Evolutionary conservation across 2,329 filamentous ascomycete species (phyloP).

Genomic region (Tricladium varicosporioides): DNA sequence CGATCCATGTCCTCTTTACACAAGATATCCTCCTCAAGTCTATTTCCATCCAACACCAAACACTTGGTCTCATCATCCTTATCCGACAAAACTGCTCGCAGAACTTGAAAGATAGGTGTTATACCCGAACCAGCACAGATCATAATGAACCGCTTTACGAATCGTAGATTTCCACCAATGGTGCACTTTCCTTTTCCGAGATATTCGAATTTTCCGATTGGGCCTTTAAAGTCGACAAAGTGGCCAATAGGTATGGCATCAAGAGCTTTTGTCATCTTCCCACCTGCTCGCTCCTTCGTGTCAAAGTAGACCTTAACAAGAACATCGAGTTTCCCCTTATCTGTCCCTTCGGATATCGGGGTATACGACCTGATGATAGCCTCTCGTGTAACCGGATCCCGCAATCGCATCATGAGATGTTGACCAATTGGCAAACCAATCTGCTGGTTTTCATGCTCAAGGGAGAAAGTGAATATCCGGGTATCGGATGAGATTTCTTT

Average conservation of each 20-base stretch:
- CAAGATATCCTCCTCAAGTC: slow-evolving; percentile 77
- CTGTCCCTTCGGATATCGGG: slow-evolving; percentile 65
- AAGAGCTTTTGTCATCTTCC: slow-evolving; percentile 79
- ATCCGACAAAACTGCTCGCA: slow-evolving; percentile 70
- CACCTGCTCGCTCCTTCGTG: slow-evolving; percentile 55
- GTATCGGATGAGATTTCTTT: slow-evolving; percentile 73
- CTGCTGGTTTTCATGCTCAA: slow-evolving; percentile 67
- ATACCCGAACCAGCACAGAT: slow-evolving; percentile 86
- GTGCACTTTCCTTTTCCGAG: slow-evolving; percentile 62
- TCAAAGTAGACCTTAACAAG: slow-evolving; percentile 81
- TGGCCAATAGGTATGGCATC: slow-evolving; percentile 71
- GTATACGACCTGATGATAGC: slow-evolving; percentile 85
- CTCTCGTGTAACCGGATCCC: slow-evolving; percentile 67
- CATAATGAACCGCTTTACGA: slow-evolving; percentile 73
- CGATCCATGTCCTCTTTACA: slow-evolving; percentile 70
- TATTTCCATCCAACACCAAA: slow-evolving; percentile 75
- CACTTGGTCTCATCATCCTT: slow-evolving; percentile 63
- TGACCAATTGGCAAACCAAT: slow-evolving; percentile 82
- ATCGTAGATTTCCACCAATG: slow-evolving; percentile 55
- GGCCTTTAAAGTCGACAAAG: slow-evolving; percentile 81
- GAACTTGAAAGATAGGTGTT: slow-evolving; percentile 85
- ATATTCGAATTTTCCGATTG: slow-evolving; percentile 83
- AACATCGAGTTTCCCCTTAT: slow-evolving; percentile 66
- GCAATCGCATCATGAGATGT: slow-evolving; percentile 80
- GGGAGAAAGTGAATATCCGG: slow-evolving; percentile 75